phyloP scores from a whole-genome alignment of 2,329 filamentous ascomycete genomes.

The Clonostachys rhizophaga region DNA sequence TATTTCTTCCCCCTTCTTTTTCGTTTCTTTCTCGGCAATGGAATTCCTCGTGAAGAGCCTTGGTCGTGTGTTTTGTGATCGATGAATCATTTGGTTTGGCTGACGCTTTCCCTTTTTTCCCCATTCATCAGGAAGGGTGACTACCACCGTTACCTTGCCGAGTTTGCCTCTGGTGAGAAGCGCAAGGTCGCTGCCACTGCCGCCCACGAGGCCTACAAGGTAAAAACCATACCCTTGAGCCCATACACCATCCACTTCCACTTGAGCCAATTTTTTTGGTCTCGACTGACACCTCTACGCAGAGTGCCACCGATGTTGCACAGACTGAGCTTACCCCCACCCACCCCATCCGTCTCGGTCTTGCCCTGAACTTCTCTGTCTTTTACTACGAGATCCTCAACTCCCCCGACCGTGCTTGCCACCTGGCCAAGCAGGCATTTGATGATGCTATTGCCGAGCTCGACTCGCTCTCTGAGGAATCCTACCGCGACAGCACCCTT shows the following conservation, averaged over 20 bases:
- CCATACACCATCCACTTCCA: not conserved
- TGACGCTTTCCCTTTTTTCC: too few species aligned
- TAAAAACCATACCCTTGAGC: conserved; percentile 31
- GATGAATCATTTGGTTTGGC: too few species aligned
- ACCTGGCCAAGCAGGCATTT: conserved; percentile 98
- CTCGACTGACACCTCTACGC: conserved; percentile 8
- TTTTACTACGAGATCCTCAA: conserved; percentile 99
- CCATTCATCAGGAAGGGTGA: conserved; percentile 74
- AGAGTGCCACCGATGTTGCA: conserved; percentile 97
- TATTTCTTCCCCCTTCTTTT: not conserved
- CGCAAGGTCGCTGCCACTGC: conserved; percentile 83
- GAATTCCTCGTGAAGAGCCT: not conserved
- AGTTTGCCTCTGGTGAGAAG: conserved; percentile 91
- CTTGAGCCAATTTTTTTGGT: not conserved
- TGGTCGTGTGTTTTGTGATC: not conserved
- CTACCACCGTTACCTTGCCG: conserved; percentile 92
- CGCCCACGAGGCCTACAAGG: conserved; percentile 97
- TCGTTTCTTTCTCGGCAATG: not conserved
- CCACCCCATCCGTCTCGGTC: conserved; percentile 95
- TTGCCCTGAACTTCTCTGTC: conserved; percentile 98
- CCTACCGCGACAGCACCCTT: conserved; percentile 96
- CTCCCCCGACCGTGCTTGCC: conserved; percentile 95
- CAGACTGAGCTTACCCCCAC: conserved; percentile 97
- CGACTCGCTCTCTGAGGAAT: conserved; percentile 95
- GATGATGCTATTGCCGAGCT: conserved; percentile 98